Percentiles rank a stretch among this genome's conserved stretches.
phyloP scores from a whole-genome alignment of 2,329 filamentous ascomycete species.

The Alternaria metachromatica region DNA sequence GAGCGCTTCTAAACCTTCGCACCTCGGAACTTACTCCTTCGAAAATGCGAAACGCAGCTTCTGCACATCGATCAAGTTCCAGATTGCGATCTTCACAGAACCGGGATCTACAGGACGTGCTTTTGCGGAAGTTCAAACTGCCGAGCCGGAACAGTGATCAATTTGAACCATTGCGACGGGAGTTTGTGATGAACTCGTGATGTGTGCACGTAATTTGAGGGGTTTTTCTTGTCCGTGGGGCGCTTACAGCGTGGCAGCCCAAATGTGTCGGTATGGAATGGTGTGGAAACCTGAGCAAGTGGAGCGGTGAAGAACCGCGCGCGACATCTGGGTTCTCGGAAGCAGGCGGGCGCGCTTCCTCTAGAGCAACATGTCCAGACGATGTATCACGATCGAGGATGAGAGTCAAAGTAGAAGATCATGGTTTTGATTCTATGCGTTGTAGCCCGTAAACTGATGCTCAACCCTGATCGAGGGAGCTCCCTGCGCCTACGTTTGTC shows the following conservation, averaged over 20 bases:
- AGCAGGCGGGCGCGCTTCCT: not conserved
- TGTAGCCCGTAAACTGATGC: conserved; percentile 36
- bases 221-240: not conserved
- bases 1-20: not conserved
- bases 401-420: not conserved
- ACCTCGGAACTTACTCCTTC: not conserved
- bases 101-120: not conserved
- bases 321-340: not conserved
- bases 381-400: not conserved
- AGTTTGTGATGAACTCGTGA: not conserved
- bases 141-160: not conserved
- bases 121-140: not conserved
- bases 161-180: not conserved
- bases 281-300: not conserved
- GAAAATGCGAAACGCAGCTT: not conserved
- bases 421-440: not conserved
- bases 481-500: conserved; percentile 36
- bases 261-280: not conserved
- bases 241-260: not conserved
- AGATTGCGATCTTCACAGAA: not conserved
- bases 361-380: not conserved
- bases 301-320: not conserved
- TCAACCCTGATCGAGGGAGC: conserved; percentile 38
- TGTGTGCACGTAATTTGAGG: not conserved
- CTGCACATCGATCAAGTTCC: not conserved